Evolutionary conservation across 1,139 yeast genomes (phyloP), one percentile per base, ranked within the genome.

Genomic region (Suhomyces kunorum): DNA sequence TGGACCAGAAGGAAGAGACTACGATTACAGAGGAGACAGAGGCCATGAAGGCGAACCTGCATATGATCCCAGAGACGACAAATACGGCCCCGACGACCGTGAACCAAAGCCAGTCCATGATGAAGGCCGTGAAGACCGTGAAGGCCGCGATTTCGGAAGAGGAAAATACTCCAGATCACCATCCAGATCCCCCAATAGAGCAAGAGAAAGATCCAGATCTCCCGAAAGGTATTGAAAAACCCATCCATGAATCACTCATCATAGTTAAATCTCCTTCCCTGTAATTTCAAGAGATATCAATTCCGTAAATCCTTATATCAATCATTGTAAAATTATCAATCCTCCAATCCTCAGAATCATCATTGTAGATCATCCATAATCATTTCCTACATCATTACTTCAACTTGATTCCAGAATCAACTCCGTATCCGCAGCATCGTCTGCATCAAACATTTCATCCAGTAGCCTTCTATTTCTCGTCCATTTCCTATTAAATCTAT

Each of bases 161-260:
- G 64, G 62, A 8, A 58, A 62, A 44, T 66, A 58, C 46, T 64
- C 73, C 26, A 61, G 72, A 49, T 65, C 71, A 2, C 71, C 73
- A 9, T 65, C 72, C 4, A 65, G 75, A 52, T 66, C 73, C 11
- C 73, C 73, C 12, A 59, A 59, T 41, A 61, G 66, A 50, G 61
- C 61, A 38, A 29, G 32, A 29, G 32, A 51, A 32, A 58, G 74
- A 54, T 67, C 74, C 28, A 64, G 73, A 50, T 68, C 74, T n/a
- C 74, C 74, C 9, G 69, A 62, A 44, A 63, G 68, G 35, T 53
- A 54, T 30, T 54, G 46, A 35, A 32, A 64, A 44, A 68, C 56
- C 23, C 15, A 29, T 63, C 37, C 41, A 65, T 40, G 1, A 70
- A 48, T 34, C 67, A 58, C 20, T 12, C 13, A 14, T n/a, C 28